These are phyloP conservation scores for Penicillium sp. DNA, from an alignment of 2,329 filamentous ascomycete genomes.

Conservation along the genomic window DNA sequence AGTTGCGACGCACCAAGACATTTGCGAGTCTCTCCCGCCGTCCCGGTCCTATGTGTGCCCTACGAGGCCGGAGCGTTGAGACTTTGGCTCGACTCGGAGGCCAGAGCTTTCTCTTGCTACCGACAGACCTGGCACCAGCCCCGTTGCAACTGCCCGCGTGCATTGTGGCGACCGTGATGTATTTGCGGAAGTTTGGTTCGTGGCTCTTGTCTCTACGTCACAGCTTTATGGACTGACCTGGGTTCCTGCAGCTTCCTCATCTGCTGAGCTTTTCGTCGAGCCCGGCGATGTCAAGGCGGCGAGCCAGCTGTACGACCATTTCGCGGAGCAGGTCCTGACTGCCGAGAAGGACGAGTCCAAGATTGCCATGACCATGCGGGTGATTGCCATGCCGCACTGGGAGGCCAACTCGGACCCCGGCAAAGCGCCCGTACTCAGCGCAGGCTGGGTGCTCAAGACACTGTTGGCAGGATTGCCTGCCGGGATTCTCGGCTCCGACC, in stretches of 20 bases:
- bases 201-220: slow-evolving; percentile 4
- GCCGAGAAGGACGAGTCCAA: slow-evolving; percentile 35
- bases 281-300: slow-evolving; percentile 36
- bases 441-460: slow-evolving; percentile 37
- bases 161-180: slow-evolving; percentile 42
- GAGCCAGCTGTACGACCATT: slow-evolving; percentile 40
- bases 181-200: slow-evolving; percentile 29
- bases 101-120: slow-evolving; percentile 39
- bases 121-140: slow-evolving; percentile 38
- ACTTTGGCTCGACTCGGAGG: slow-evolving; percentile 45
- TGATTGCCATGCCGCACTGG: slow-evolving; percentile 29
- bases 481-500: slow-evolving; percentile 39
- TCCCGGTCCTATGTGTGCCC: slow-evolving; percentile 30
- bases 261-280: slow-evolving; percentile 36
- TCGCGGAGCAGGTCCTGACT: slow-evolving; percentile 39
- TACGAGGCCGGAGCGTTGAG: slow-evolving; percentile 40
- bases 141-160: slow-evolving; percentile 43
- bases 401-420: slow-evolving; percentile 19
- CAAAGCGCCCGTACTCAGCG: slow-evolving; percentile 31
- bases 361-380: slow-evolving; percentile 37
- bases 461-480: slow-evolving; percentile 39
- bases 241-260: slow-evolving; percentile 22
- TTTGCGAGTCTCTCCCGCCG: slow-evolving; percentile 33
- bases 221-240: slow-evolving; percentile 10
- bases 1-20: slow-evolving; percentile 41